Evolutionary conservation across 2,329 filamentous ascomycete genomes (phyloP).

Genomic region (Bipolaris bicolor): DNA sequence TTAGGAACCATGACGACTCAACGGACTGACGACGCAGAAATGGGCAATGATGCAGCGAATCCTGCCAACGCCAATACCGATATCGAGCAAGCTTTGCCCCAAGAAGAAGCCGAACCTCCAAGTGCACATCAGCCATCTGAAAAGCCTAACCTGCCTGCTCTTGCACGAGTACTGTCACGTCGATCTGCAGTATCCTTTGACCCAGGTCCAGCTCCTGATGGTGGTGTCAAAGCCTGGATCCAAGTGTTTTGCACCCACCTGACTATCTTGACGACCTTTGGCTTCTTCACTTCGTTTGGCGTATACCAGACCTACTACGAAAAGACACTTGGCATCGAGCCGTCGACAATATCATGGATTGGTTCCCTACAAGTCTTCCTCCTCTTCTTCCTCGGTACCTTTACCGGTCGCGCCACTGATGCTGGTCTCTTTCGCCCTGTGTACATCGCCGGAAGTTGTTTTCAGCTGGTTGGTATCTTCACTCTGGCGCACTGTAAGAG

Average conservation of each 20-base stretch:
- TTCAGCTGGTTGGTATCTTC: conserved; percentile 46
- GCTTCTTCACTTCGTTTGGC: conserved; percentile 61
- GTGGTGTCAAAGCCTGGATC: conserved; percentile 62
- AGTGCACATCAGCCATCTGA: conserved; percentile 1
- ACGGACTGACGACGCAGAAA: conserved; percentile 1
- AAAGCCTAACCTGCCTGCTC: conserved; percentile 2
- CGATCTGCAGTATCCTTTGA: conserved; percentile 34
- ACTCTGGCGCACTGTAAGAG: conserved; percentile 37
- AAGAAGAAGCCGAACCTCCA: conserved; percentile 6
- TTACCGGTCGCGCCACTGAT: conserved; percentile 40
- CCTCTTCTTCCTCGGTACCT: conserved; percentile 39
- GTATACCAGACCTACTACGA: conserved; percentile 62
- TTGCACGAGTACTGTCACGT: conserved; percentile 30
- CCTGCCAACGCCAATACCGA: conserved; percentile 1
- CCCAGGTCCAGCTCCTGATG: conserved; percentile 50
- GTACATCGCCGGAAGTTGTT: conserved; percentile 34
- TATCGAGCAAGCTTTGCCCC: conserved; percentile 19
- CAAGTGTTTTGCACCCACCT: conserved; percentile 59
- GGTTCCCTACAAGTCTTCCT: conserved; percentile 43
- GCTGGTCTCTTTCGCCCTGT: conserved; percentile 39
- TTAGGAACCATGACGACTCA: not conserved
- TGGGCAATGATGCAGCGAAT: not conserved
- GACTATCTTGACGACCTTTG: conserved; percentile 64
- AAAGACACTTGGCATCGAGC: conserved; percentile 46
- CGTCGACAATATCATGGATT: conserved; percentile 44